Base-by-base conservation (phyloP, 192 early-diverging fungal species). In the Umbelopsis ramanniana region DNA sequence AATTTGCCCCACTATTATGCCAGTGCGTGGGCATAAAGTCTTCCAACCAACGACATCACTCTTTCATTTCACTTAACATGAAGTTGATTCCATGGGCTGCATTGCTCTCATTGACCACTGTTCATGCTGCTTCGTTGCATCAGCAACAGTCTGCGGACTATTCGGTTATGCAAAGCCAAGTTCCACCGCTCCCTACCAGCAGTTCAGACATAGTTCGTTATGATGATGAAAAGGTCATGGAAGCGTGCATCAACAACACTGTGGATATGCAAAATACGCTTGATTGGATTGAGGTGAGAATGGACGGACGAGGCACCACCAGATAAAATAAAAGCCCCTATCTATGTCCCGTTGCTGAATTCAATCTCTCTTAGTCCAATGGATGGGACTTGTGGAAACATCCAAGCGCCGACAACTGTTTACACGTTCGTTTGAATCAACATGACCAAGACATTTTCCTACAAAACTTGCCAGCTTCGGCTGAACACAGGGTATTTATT, bases 341-440 rank as follows among this genome's bases (percentile, higher is more conserved):
- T 46, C 17, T 17, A 50, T 3, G 6, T 2, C n/a, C 11, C 17
- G 7, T 17, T 15, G 17, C 17, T 48, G 4, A 19, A 4, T n/a
- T 4, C 48, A n/a, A 3, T 21, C n/a, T 6, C n/a, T 15, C 48
- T 63, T 63, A 63, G 57, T 26, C 15, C 33, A 22, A 63, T 37
- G 57, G 33, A 11, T 63, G 26, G 29, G 57, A 63, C n/a, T n/a
- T 63, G 14, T 63, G 57, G 57, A 63, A 63, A 63, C 15, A 29
- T 37, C 57, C 57, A 17, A 63, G 29, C 11, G 37, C 57, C 33
- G 57, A 63, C 33, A 63, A 12, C 14, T 63, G 57, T 8, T 63
- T 63, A 6, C 57, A 63, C 7, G 57, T 63, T 63, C 57, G 57
- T 11, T 29, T 63, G 26, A 35, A 37, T 17, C 24, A 37, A 22